Conservation (phyloP, 768 basidiomycete species). For the Hericium erinaceus region DNA sequence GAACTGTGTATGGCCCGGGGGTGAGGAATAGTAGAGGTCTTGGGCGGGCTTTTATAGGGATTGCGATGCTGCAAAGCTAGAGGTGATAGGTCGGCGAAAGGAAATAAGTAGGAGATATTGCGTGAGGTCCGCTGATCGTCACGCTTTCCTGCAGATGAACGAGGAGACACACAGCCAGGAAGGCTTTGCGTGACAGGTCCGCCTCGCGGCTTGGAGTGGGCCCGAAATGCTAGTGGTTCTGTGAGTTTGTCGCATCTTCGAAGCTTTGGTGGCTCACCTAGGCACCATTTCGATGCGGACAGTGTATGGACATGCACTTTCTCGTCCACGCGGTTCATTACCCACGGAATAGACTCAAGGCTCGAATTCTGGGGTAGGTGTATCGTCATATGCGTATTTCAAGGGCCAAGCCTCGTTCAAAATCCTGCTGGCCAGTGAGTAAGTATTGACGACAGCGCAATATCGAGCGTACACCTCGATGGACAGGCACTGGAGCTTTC, state of each 20-base stretch:
- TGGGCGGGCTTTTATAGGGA: background rate
- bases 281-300: too few species aligned
- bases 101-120: background rate
- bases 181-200: background rate
- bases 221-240: background rate
- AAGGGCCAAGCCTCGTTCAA: too few species aligned
- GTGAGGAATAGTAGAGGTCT: background rate
- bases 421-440: too few species aligned
- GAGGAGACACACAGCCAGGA: background rate
- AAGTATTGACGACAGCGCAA: too few species aligned
- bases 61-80: background rate
- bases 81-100: background rate
- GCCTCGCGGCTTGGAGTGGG: background rate
- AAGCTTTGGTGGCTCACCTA: too few species aligned
- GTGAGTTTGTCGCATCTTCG: background rate
- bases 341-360: too few species aligned
- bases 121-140: background rate
- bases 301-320: too few species aligned
- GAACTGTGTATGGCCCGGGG: background rate
- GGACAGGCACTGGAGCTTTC: too few species aligned
- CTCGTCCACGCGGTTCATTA: too few species aligned
- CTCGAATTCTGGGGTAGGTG: too few species aligned
- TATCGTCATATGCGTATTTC: too few species aligned
- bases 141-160: background rate
- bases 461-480: too few species aligned